A percentile compares a stretch with the other conserved stretches of the same genome.
phyloP scores from a whole-genome alignment of 495 filamentous ascomycete species.

The Neurospora tetraspora region DNA sequence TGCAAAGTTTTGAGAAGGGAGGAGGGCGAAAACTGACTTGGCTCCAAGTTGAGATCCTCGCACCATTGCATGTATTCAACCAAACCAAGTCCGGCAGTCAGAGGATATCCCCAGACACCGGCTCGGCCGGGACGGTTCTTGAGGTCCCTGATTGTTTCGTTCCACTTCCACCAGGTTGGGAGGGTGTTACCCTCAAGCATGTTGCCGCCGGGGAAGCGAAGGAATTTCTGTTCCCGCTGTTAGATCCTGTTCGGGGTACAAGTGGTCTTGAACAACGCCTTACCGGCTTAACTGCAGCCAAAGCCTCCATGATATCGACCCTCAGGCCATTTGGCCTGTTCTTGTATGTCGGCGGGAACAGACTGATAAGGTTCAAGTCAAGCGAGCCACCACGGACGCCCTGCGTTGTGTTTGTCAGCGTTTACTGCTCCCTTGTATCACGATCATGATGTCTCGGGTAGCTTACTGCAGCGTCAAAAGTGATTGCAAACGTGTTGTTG shows the following conservation, averaged over 20 bases:
- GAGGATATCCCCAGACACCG: conserved; percentile 51
- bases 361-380: conserved; percentile 53
- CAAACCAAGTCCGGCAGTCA: conserved; percentile 52
- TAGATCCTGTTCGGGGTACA: background rate
- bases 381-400: conserved; percentile 36
- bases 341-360: conserved; percentile 62
- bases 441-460: background rate
- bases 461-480: conserved; percentile 40
- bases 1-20: background rate
- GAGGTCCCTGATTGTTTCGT: conserved; percentile 54
- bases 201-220: conserved; percentile 60
- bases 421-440: background rate
- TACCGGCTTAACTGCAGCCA: conserved; percentile 41
- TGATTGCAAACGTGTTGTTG: conserved; percentile 57
- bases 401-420: conserved; percentile 3
- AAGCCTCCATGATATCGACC: conserved; percentile 45
- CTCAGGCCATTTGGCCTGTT: conserved; percentile 51
- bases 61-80: conserved; percentile 58
- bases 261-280: background rate
- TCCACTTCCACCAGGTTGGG: conserved; percentile 54
- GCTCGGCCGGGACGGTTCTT: conserved; percentile 51
- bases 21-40: conserved; percentile 18
- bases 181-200: conserved; percentile 50
- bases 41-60: conserved; percentile 50
- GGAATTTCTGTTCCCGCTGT: conserved; percentile 27